Evolutionary conservation across 2,329 filamentous ascomycete species (phyloP).

Genomic region (Tolypocladium nubicola): DNA sequence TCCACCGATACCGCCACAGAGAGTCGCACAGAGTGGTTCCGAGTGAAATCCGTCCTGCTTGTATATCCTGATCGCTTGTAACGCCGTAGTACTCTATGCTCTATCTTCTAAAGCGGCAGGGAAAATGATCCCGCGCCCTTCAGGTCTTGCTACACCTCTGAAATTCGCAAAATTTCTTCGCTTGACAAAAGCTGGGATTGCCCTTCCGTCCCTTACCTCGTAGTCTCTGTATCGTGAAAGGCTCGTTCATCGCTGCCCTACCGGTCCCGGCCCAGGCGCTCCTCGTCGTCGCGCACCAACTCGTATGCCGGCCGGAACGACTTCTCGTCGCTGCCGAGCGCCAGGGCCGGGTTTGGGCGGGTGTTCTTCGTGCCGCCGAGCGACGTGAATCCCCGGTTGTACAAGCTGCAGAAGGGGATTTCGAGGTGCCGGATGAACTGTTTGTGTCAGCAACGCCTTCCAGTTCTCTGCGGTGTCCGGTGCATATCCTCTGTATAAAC

Average conservation of each 20-base stretch:
- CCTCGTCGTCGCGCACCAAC: constrained; percentile 62
- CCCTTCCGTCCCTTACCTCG: background rate
- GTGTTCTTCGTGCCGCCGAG: constrained; percentile 88
- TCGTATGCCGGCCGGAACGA: constrained; percentile 66
- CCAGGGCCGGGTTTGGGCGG: constrained; percentile 71
- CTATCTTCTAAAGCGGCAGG: background rate
- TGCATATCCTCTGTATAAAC: background rate
- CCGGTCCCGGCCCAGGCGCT: constrained; percentile 64
- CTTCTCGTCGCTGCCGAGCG: constrained; percentile 21
- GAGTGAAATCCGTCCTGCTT: background rate
- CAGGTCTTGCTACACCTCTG: background rate
- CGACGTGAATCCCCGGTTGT: constrained; percentile 82
- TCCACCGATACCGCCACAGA: background rate
- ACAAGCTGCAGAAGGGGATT: constrained; percentile 77
- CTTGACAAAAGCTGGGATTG: background rate
- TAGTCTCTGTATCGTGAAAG: background rate
- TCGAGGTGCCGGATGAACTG: constrained; percentile 74
- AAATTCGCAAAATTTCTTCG: no score
- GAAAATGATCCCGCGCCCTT: background rate
- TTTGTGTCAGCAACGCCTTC: constrained; percentile 6
- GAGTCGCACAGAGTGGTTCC: background rate
- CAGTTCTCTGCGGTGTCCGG: background rate
- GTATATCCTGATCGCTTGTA: background rate
- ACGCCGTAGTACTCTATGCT: background rate
- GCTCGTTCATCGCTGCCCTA: constrained; percentile 8